Evolutionary conservation across 1,284 basidiomycete species (phyloP).

Genomic region (Grifola frondosa): DNA sequence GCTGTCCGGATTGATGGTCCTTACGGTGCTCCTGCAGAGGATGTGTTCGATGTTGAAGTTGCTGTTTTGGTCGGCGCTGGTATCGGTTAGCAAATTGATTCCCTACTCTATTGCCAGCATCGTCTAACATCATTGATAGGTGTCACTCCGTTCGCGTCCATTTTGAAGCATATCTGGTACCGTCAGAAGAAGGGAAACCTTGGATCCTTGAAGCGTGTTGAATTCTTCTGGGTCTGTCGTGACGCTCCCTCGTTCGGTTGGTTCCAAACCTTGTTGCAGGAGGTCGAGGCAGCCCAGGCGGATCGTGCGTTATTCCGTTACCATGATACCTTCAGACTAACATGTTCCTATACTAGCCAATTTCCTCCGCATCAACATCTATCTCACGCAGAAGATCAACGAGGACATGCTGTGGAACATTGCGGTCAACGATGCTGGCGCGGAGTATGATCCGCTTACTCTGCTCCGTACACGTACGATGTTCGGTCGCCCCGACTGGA

Average conservation of each 20-base stretch:
- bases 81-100: conserved; percentile 58
- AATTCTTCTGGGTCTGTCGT: conserved; percentile 91
- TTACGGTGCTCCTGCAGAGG: conserved; percentile 87
- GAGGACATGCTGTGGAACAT: conserved; percentile 91
- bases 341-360: conserved; percentile 51
- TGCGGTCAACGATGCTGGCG: conserved; percentile 80
- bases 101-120: not conserved
- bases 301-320: conserved; percentile 61
- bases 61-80: conserved; percentile 86
- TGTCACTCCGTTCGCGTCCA: conserved; percentile 88
- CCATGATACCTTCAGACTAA: conserved; percentile 6
- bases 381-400: conserved; percentile 82
- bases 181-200: conserved; percentile 75
- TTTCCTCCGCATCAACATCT: conserved; percentile 88
- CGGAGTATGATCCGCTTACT: conserved; percentile 82
- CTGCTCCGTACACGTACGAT: conserved; percentile 81
- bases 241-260: conserved; percentile 90
- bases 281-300: conserved; percentile 81
- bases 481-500: conserved; percentile 89
- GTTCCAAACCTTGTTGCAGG: conserved; percentile 85
- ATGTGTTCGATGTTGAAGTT: conserved; percentile 84
- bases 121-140: conserved; percentile 37
- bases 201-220: conserved; percentile 78
- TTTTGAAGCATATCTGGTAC: conserved; percentile 93
- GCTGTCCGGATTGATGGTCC: conserved; percentile 82